phyloP scores from a whole-genome alignment of 2,329 filamentous ascomycete species.

The Aspergillus novoparasiticus region DNA sequence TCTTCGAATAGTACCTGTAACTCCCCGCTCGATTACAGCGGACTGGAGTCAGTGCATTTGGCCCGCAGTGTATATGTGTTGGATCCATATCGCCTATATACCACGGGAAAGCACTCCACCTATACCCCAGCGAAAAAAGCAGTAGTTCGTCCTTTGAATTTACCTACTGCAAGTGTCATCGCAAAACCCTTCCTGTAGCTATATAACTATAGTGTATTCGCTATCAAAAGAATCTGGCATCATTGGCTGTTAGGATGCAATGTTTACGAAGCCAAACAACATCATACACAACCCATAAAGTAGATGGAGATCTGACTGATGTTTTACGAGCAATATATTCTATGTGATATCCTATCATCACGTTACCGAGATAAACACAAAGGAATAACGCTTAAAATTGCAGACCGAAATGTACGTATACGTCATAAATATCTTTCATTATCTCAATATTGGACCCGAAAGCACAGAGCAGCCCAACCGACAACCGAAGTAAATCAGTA shows the following conservation, averaged over 20 bases:
- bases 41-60: no score
- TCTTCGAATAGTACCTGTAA: no score
- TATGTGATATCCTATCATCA: neutral
- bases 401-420: neutral
- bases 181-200: no score
- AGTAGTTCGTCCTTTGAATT: no score
- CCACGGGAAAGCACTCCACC: no score
- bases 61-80: no score
- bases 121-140: no score
- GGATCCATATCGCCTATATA: no score
- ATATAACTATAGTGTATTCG: no score
- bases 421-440: neutral
- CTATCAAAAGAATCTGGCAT: no score
- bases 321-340: neutral
- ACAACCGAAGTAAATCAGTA: constrained; percentile 50
- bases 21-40: no score
- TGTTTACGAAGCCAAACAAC: neutral
- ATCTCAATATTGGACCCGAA: neutral
- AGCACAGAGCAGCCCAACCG: constrained; percentile 7
- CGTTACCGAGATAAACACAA: neutral
- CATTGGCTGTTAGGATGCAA: neutral
- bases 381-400: neutral
- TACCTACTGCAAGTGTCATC: no score
- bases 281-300: neutral
- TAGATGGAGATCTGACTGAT: neutral